Evolutionary conservation across 805 yeast species (phyloP), one percentile per base, ranked within the genome.

Genomic region (Saturnispora kantuleensis): DNA sequence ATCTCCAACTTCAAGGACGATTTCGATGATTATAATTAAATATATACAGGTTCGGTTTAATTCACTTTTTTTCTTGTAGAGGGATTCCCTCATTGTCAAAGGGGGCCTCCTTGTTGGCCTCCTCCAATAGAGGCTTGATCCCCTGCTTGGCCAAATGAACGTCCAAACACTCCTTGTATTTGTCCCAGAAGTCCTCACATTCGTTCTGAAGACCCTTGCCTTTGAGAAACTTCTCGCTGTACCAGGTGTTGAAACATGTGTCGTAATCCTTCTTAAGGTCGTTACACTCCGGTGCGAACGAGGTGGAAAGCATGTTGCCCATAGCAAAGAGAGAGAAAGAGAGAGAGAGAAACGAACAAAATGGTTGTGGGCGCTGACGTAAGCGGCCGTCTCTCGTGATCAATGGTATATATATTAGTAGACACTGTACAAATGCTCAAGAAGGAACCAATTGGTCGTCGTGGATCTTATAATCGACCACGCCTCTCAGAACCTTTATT

Each of bases 251-350:
- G 68, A 93, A 93, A 63, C 98, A 93, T 56, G 80, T 83, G 59
- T 93, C 97, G 58, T 93, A 93, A 56, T 79, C 76, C 54, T 78
- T 77, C 64, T 93, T 93, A 47, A 82, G 75, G 31, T 78, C 84
- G 17, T 95, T 86, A 65, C 98, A 93, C 66, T 93, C 97, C 21
- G 97, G 96, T 32, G 98, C 97, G 70, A 93, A 84, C 49, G 96
- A 87, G 6, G 95, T 72, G 13, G 89, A 81, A 84, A 84, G 76
- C 43, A 69, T 61, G 63, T 79, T 79, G 41, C 88, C 88, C 87
- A 81, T n/a, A 17, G 10, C 10, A 17, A 39, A 18, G 28, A 35
- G 8, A 35, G 37, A 15, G 12, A 18, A 10, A 5, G 37, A 35
- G 17, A 15, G 12, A 18, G 17, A 5, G 37, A 35, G 17, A 35